Evolutionary conservation across 768 basidiomycete species (phyloP), one percentile per base, ranked within the genome.

Genomic region (Clitopilus passeckerianus): DNA sequence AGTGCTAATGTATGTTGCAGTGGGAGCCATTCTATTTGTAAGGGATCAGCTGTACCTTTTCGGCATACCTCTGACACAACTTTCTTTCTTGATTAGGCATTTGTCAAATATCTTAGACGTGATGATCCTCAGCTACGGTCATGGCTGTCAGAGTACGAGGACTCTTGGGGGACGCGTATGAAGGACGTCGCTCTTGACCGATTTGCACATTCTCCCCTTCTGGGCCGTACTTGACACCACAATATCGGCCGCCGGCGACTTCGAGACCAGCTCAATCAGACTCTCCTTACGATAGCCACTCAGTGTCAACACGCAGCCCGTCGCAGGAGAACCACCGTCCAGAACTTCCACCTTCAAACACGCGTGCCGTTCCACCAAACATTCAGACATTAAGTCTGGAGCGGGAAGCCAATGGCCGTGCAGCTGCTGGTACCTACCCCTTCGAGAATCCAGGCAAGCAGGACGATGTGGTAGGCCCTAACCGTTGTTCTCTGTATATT

Each of bases 1-100:
- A 33, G 14, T 34, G 16, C 34, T 33, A 44, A 3, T 63, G 57
- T 59, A 37, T 66, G 61, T 56, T 62, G 54, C 64, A 88, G 88
- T 89, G 77, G 85, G 80, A 58, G 73, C 75, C 59, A 76, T 82
- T 34, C 75, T 89, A 54, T 86, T 83, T 84, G 87, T 90, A 73
- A 69, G 81, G 62, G 20, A 50, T 55, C n/a, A 41, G 23, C 10
- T 37, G 30, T 41, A 14, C 24, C 27, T 56, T 67, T 43, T 30
- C 46, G 52, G 41, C 23, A 59, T 57, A 61, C n/a, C 61, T 56
- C 27, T 12, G 54, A 46, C 54, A 56, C 57, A 65, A 16, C 65
- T 59, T 56, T 44, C 30, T 61, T 55, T 55, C 56, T 66, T 24
- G 43, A 58, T 57, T n/a, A 90, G 89, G 77, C 86, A 15, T 79